Conservation (phyloP, 805 yeast genomes). For the Cyberlindnera euphorbiiphila region DNA sequence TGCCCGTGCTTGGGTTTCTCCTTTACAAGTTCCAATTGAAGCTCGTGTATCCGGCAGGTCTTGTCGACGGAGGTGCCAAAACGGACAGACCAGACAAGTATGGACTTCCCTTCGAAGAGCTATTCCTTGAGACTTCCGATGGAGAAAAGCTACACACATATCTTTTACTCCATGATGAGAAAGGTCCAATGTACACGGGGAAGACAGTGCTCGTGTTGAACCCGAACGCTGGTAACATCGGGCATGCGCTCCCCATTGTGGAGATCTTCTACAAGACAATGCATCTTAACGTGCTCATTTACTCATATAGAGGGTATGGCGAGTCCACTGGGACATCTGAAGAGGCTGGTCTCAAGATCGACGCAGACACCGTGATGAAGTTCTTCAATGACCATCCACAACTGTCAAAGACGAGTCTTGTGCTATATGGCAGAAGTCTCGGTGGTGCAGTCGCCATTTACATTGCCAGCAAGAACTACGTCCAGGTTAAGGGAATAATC, state of each 20-base stretch:
- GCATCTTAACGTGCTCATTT: constrained; percentile 74
- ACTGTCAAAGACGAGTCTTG: constrained; percentile 47
- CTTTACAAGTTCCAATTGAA: constrained; percentile 59
- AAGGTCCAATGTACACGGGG: constrained; percentile 37
- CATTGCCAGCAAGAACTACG: constrained; percentile 58
- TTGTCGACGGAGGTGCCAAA: constrained; percentile 64
- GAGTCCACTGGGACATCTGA: constrained; percentile 68
- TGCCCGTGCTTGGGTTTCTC: constrained; percentile 44
- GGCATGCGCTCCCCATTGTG: constrained; percentile 82
- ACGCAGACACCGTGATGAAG: constrained; percentile 69
- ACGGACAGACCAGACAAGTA: constrained; percentile 77
- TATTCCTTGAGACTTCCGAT: constrained; percentile 62
- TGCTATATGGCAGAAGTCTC: constrained; percentile 82
- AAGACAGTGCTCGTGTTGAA: constrained; percentile 76
- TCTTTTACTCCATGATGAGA: constrained; percentile 48
- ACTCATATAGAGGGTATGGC: constrained; percentile 92
- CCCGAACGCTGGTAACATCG: constrained; percentile 97
- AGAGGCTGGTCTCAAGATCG: constrained; percentile 77
- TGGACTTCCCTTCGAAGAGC: constrained; percentile 61
- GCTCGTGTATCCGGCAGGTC: constrained; percentile 78
- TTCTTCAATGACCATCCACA: constrained; percentile 53
- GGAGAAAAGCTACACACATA: constrained; percentile 65
- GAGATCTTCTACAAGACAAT: constrained; percentile 57
- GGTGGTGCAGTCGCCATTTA: constrained; percentile 95
- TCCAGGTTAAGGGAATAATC: constrained; percentile 56